Conservation (phyloP, 2,329 filamentous ascomycete genomes). For the Teratosphaeria viscida region DNA sequence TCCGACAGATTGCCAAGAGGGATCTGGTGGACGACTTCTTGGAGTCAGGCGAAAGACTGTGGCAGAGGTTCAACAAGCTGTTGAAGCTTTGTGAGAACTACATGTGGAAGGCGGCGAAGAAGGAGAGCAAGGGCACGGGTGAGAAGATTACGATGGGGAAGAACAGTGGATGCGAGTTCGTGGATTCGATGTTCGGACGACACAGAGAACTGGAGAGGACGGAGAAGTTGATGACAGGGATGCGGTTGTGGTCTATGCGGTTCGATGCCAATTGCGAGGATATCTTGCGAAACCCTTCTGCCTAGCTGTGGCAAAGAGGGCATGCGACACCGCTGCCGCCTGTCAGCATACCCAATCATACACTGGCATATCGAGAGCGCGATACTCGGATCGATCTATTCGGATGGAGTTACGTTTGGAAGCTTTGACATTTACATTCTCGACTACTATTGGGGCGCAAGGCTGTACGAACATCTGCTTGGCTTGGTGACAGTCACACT, state of each 20-base stretch:
- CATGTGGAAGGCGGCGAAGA: constrained; percentile 85
- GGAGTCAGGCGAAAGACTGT: constrained; percentile 75
- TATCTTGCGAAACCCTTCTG: constrained; percentile 53
- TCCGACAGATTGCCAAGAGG: constrained; percentile 61
- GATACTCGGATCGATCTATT: not conserved
- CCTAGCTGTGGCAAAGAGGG: constrained; percentile 2
- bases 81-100: constrained; percentile 86
- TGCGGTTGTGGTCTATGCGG: constrained; percentile 81
- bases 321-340: not conserved
- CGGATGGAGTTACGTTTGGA: not conserved
- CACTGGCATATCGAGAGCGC: not conserved
- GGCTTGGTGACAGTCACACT: not conserved
- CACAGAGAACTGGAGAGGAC: constrained; percentile 84
- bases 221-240: constrained; percentile 82
- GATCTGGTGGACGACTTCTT: constrained; percentile 87
- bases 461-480: not conserved
- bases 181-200: constrained; percentile 87
- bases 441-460: not conserved
- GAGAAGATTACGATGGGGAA: constrained; percentile 71
- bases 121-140: constrained; percentile 43
- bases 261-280: constrained; percentile 96
- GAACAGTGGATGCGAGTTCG: constrained; percentile 88
- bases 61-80: constrained; percentile 71
- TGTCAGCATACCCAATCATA: not conserved
- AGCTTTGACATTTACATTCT: not conserved